Conservation (phyloP, 352 stramenopile species). For the Phytophthora kernoviae region DNA sequence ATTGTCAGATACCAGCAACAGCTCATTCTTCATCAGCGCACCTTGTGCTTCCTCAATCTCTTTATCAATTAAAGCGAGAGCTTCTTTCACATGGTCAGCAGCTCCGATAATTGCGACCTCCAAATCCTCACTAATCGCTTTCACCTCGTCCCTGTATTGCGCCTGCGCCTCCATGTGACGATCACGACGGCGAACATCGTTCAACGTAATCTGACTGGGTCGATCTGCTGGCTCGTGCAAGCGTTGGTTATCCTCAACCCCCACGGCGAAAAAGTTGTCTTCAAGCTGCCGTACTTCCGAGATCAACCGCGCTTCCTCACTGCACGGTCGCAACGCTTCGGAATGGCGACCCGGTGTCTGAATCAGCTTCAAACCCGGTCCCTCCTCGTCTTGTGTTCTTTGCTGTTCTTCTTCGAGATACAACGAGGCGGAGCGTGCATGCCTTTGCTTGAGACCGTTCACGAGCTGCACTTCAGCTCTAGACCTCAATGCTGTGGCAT, state of each 20-base stretch:
- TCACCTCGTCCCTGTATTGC: slow-evolving; percentile 54
- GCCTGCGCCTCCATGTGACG: slow-evolving; percentile 58
- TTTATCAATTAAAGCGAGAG: slow-evolving; percentile 43
- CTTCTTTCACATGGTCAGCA: slow-evolving; percentile 65
- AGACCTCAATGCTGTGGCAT: slow-evolving; percentile 45
- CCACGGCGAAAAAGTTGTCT: slow-evolving; percentile 39
- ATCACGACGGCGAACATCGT: slow-evolving; percentile 58
- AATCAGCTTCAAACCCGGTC: slow-evolving; percentile 18
- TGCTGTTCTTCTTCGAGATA: slow-evolving; percentile 57
- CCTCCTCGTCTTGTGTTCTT: slow-evolving; percentile 25
- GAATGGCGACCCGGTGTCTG: slow-evolving; percentile 19
- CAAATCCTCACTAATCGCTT: slow-evolving; percentile 66
- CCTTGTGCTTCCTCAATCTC: slow-evolving; percentile 22
- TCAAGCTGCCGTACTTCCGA: slow-evolving; percentile 61
- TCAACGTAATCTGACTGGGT: slow-evolving; percentile 58
- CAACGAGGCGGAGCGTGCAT: slow-evolving; percentile 41
- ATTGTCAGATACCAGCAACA: slow-evolving; percentile 47
- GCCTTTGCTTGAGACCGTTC: slow-evolving; percentile 53
- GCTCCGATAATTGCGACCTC: slow-evolving; percentile 56
- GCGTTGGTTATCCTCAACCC: slow-evolving; percentile 9
- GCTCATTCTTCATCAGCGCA: slow-evolving; percentile 34
- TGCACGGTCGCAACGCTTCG: slow-evolving; percentile 11
- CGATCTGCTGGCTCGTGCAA: not conserved
- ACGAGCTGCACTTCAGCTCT: slow-evolving; percentile 60
- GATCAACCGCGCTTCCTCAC: slow-evolving; percentile 52